A percentile compares a stretch with the other conserved stretches of the same genome.
Conservation (phyloP, 371 early-diverging fungal species). For the Catenaria anguillulae region DNA sequence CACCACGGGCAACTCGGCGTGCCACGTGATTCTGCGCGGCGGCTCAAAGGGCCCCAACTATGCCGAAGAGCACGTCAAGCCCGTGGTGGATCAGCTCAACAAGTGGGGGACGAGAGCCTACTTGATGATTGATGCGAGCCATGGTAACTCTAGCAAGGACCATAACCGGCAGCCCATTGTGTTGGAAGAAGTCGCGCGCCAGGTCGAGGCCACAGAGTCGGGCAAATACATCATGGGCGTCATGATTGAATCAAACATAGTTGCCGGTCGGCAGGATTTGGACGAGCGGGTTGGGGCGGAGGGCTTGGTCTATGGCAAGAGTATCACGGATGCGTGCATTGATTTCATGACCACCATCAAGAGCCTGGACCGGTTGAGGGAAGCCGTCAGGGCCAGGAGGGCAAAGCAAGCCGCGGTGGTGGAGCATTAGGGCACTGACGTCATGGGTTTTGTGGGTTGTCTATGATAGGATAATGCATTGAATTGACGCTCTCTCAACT, state of each 20-base stretch:
- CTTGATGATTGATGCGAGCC: constrained; percentile 89
- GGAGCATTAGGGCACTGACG: too few relatives aligned
- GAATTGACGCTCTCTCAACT: too few relatives aligned
- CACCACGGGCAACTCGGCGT: constrained; percentile 68
- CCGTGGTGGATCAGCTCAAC: constrained; percentile 40
- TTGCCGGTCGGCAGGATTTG: constrained; percentile 71
- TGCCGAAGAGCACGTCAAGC: constrained; percentile 45
- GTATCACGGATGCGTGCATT: constrained; percentile 74
- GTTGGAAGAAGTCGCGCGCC: constrained; percentile 40
- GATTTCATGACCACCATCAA: neutral
- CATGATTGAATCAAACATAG: constrained; percentile 85
- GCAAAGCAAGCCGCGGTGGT: too few relatives aligned
- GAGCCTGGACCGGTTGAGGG: neutral
- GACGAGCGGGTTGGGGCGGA: constrained; percentile 32
- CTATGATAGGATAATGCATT: too few relatives aligned
- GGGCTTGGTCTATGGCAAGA: constrained; percentile 59
- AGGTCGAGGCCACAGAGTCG: constrained; percentile 1
- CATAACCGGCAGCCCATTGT: constrained; percentile 67
- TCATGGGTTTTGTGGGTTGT: too few relatives aligned
- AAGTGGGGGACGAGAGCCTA: constrained; percentile 41
- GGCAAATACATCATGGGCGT: constrained; percentile 40
- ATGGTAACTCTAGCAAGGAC: constrained; percentile 69
- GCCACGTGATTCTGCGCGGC: constrained; percentile 82
- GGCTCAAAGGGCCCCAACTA: constrained; percentile 80
- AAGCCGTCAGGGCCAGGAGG: too few relatives aligned